phyloP scores from a whole-genome alignment of 345 rosid genomes.

The Eucalyptus marginata region DNA sequence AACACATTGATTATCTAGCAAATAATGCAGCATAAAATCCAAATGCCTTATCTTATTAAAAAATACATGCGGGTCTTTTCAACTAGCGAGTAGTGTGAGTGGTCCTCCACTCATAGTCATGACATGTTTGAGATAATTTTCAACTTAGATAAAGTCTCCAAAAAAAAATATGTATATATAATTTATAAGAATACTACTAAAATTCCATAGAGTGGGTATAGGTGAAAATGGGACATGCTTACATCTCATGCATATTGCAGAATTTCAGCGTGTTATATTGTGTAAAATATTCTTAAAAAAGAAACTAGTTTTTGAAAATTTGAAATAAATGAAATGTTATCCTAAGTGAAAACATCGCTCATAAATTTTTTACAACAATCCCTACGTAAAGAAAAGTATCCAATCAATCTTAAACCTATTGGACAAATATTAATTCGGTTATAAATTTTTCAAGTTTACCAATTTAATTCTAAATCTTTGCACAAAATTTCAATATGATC shows the following conservation, averaged over 20 bases:
- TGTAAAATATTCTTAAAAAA: background rate
- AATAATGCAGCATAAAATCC: background rate
- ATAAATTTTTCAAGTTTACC: background rate
- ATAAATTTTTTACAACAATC: background rate
- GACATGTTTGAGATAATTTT: background rate
- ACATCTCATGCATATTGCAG: background rate
- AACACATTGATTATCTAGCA: no score
- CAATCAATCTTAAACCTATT: background rate
- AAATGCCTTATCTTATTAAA: background rate
- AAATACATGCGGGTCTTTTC: background rate
- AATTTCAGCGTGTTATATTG: background rate
- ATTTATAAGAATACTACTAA: no score
- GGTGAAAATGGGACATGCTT: background rate
- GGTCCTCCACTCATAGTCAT: background rate
- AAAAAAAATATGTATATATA: no score
- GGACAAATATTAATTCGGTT: accelerated
- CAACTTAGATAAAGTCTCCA: no score
- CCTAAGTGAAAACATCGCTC: background rate
- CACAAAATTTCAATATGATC: background rate
- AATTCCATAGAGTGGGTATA: no score
- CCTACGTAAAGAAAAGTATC: background rate
- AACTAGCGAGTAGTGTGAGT: background rate
- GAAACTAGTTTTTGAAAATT: background rate
- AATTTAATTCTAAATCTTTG: background rate
- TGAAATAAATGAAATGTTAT: background rate